A percentile compares a stretch with the other conserved stretches of the same genome.
These are phyloP conservation scores for Candida albicans DNA, from an alignment of 1,139 yeast genomes.

Conservation along the genomic window DNA sequence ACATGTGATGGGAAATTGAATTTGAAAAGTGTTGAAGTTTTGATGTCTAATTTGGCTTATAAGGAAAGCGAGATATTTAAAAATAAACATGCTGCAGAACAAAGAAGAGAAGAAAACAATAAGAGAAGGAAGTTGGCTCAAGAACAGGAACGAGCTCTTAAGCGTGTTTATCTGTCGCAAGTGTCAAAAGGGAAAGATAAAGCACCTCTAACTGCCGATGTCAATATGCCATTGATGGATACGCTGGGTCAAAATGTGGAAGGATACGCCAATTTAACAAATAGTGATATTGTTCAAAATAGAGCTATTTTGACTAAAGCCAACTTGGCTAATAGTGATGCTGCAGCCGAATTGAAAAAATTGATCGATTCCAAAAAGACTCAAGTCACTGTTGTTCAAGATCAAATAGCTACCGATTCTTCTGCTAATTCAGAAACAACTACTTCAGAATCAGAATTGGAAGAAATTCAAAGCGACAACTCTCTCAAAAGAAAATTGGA, in stretches of 20 bases:
- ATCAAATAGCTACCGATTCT: conserved; percentile 15
- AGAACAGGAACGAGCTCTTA: conserved; percentile 40
- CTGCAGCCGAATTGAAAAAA: conserved; percentile 64
- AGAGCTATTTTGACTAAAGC: conserved; percentile 71
- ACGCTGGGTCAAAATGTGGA: conserved; percentile 68
- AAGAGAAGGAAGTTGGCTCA: conserved; percentile 56
- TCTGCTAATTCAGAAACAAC: conserved; percentile 6
- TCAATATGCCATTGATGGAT: conserved; percentile 75
- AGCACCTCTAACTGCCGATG: conserved; percentile 72
- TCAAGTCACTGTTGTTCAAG: conserved; percentile 38
- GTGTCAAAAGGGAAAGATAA: conserved; percentile 68
- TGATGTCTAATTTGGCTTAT: conserved; percentile 63
- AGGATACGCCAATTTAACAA: conserved; percentile 61
- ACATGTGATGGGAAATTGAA: conserved; percentile 88
- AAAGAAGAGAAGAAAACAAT: conserved; percentile 60
- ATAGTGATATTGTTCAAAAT: conserved; percentile 71
- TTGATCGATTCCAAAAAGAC: conserved; percentile 32
- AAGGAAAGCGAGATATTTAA: conserved; percentile 83
- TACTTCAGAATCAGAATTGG: conserved; percentile 24
- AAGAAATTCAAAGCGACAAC: conserved; percentile 18
- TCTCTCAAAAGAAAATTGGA: conserved; percentile 18
- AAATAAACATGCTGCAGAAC: conserved; percentile 65
- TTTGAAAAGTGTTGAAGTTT: conserved; percentile 69
- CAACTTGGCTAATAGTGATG: conserved; percentile 69
- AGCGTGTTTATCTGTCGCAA: conserved; percentile 33